Evolutionary conservation across 192 early-diverging fungal genomes (phyloP).

Genomic region (Allomyces javanicus): DNA sequence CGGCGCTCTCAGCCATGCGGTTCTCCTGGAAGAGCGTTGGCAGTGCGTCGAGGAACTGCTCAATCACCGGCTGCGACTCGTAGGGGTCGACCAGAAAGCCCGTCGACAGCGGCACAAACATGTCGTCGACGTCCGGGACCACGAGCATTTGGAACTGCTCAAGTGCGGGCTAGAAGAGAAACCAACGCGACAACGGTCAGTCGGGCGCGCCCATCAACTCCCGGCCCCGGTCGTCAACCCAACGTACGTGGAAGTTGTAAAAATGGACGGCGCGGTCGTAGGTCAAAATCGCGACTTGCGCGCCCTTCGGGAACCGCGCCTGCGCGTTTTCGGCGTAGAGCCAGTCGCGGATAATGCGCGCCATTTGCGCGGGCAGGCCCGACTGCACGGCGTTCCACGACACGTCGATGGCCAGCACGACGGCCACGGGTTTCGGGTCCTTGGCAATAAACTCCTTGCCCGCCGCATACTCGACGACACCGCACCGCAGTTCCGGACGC

Average conservation of each 20-base stretch:
- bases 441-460: conserved; percentile 45
- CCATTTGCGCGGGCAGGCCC: conserved; percentile 53
- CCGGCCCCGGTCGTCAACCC: not conserved
- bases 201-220: too few species aligned
- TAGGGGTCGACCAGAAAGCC: conserved; percentile 77
- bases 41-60: conserved; percentile 56
- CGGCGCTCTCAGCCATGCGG: conserved; percentile 45
- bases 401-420: conserved; percentile 91
- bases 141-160: conserved; percentile 91
- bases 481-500: conserved; percentile 73
- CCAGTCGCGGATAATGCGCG: conserved; percentile 41
- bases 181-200: not conserved
- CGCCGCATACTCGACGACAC: conserved; percentile 79
- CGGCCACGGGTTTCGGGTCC: conserved; percentile 42
- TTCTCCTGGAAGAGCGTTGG: conserved; percentile 67
- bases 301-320: conserved; percentile 25
- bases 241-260: conserved; percentile 65
- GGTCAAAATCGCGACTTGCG: conserved; percentile 70
- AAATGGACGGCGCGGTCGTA: conserved; percentile 83
- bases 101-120: conserved; percentile 83
- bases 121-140: conserved; percentile 71
- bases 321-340: conserved; percentile 33
- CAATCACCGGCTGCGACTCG: conserved; percentile 57
- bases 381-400: conserved; percentile 67
- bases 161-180: conserved; percentile 41